phyloP scores from a whole-genome alignment of 768 basidiomycete genomes.

The Lactifluus rugatus region DNA sequence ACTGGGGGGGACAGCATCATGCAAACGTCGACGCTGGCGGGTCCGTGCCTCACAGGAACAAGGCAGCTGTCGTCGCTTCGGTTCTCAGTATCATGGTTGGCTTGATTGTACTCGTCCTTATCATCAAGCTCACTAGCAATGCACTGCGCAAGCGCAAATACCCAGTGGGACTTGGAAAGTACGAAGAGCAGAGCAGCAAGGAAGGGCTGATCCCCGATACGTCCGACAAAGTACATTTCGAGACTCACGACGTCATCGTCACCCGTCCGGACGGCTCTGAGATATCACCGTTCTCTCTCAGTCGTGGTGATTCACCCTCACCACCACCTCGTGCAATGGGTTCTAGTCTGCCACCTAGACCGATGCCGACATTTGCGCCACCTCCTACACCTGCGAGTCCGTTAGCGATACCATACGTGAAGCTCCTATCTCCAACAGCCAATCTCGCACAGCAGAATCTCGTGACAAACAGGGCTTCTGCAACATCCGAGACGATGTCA shows the following conservation, averaged over 20 bases:
- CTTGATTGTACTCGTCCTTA: constrained; percentile 11
- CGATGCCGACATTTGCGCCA: constrained; percentile 19
- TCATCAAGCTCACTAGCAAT: constrained; percentile 17
- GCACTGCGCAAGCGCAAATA: constrained; percentile 15
- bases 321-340: background rate
- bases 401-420: constrained; percentile 7
- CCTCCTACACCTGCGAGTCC: constrained; percentile 6
- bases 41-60: constrained; percentile 4
- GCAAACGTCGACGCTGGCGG: background rate
- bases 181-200: constrained; percentile 13
- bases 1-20: background rate
- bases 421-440: constrained; percentile 17
- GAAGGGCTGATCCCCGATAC: constrained; percentile 12
- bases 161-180: constrained; percentile 1
- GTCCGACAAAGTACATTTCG: constrained; percentile 4
- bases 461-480: constrained; percentile 9
- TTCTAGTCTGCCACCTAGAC: background rate
- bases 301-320: constrained; percentile 6
- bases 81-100: constrained; percentile 14
- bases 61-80: constrained; percentile 11
- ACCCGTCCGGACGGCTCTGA: constrained; percentile 17
- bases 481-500: constrained; percentile 14
- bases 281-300: constrained; percentile 3
- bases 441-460: constrained; percentile 18
- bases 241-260: constrained; percentile 14